phyloP scores from a whole-genome alignment of 2,329 filamentous ascomycete species.

The Sporothrix phasma region DNA sequence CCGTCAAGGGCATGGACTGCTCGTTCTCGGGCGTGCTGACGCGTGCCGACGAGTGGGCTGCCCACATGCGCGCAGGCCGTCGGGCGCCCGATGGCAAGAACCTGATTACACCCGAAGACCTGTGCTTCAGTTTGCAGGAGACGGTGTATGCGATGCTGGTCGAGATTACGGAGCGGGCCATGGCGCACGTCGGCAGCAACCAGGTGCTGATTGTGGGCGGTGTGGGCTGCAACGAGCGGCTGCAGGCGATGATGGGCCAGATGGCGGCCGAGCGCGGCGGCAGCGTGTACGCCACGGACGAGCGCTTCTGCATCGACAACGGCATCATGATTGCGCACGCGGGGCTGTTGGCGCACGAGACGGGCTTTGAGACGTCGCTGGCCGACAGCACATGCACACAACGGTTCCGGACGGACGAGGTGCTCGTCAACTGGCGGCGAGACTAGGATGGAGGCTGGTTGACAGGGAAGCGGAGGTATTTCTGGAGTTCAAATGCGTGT shows the following conservation, averaged over 20 bases:
- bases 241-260: constrained; percentile 97
- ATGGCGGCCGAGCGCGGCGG: constrained; percentile 88
- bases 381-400: constrained; percentile 80
- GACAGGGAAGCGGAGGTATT: no score
- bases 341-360: constrained; percentile 73
- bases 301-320: constrained; percentile 97
- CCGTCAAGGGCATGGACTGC: constrained; percentile 98
- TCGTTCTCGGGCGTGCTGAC: constrained; percentile 90
- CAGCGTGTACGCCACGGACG: constrained; percentile 88
- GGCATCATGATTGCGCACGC: constrained; percentile 99
- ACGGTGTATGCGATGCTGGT: constrained; percentile 96
- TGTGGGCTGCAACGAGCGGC: constrained; percentile 84
- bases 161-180: constrained; percentile 94
- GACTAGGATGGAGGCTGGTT: constrained; percentile 35
- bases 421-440: constrained; percentile 63
- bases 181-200: constrained; percentile 87
- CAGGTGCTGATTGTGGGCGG: constrained; percentile 94
- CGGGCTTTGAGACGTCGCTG: constrained; percentile 65
- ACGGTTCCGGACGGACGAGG: constrained; percentile 72
- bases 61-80: constrained; percentile 45
- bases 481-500: background rate
- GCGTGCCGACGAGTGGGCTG: constrained; percentile 69
- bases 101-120: constrained; percentile 70
- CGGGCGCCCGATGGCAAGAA: constrained; percentile 39
- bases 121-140: constrained; percentile 93